Evolutionary conservation across 2,329 filamentous ascomycete genomes (phyloP), one percentile per base, ranked within the genome.

Genomic region (Fusarium algeriense): DNA sequence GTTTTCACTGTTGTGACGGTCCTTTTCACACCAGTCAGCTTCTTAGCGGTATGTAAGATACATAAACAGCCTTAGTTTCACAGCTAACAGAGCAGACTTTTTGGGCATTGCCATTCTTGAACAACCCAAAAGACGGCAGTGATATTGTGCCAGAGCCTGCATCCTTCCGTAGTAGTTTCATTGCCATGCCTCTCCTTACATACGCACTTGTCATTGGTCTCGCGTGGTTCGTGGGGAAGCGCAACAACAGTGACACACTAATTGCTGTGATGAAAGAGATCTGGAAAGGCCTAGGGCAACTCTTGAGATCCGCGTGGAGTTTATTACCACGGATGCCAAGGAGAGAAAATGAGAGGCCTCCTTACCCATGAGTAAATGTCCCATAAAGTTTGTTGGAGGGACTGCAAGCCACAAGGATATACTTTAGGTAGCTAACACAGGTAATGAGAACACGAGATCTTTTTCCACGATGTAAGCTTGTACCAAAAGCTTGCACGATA

Each of bases 81-180:
- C 3, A 17, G 15, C 49, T 60, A 1, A 57, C 13, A 9, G 0
- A 2, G 0, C 0, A 60, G 57, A 60, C 50, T 0, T 17, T 58
- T 8, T 60, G 57, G 57, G 57, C 32, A 1, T 58, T 58, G 6
- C 57, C 57, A 1, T 58, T 60, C 0, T 14, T 60, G n/a, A 37
- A 60, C 0, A 37, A 44, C 19, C 57, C 50, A 3, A 2, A 0
- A 11, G 38, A 20, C 0, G 57, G 28, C 0, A 60, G 2, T n/a
- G 38, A 3, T 7, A 0, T 3, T 0, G 5, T 60, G 0, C 7
- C 38, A 44, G 38, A 7, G 23, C 57, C 57, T 5, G 1, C 38
- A 0, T 32, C 38, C 0, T 60, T 60, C 4, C 57, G 50, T 1
- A 44, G 12, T 2, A 60, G 57, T 5, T 58, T 60, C 1, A 37